phyloP scores from a whole-genome alignment of 768 basidiomycete genomes.

The Lanmaoa pseudosensibilis region DNA sequence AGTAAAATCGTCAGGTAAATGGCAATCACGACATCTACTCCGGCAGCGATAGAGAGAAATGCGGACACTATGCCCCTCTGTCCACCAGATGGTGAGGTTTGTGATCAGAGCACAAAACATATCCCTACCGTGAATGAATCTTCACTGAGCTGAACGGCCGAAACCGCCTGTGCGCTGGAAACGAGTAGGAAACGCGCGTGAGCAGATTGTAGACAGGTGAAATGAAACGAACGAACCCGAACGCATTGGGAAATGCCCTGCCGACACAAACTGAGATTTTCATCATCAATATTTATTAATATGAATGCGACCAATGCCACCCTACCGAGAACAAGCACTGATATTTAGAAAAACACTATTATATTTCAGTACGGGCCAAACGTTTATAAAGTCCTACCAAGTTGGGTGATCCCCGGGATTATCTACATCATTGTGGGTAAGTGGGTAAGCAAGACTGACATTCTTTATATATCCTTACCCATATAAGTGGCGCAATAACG shows the following conservation, averaged over 20 bases:
- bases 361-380: neutral
- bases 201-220: neutral
- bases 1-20: constrained; percentile 7
- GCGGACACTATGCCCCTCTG: neutral
- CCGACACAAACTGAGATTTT: neutral
- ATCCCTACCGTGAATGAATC: neutral
- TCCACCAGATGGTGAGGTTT: neutral
- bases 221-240: constrained; percentile 6
- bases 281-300: neutral
- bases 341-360: neutral
- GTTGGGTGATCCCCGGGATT: neutral
- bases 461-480: neutral
- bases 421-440: neutral
- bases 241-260: too few species aligned
- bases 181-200: neutral
- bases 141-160: neutral
- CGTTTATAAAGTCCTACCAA: constrained; percentile 3
- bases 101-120: neutral
- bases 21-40: constrained; percentile 3
- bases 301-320: neutral
- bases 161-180: constrained; percentile 4
- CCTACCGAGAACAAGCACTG: constrained; percentile 5
- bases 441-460: neutral
- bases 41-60: neutral
- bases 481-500: neutral